These are phyloP conservation scores for Perilla frutescens DNA, from an alignment of 257 asterid species.

Conservation along the genomic window DNA sequence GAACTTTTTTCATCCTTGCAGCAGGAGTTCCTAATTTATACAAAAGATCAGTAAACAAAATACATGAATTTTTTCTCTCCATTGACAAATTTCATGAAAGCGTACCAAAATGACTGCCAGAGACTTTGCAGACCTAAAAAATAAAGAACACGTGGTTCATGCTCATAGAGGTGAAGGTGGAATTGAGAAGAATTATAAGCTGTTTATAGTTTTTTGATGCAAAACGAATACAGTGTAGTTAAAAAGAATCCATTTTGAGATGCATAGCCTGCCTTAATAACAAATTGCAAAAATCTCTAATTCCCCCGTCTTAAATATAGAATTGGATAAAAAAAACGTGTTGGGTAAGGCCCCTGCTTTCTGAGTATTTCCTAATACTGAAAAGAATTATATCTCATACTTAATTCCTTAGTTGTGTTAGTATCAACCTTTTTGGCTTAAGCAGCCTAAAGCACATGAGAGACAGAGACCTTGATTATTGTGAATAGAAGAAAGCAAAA, in stretches of 20 bases:
- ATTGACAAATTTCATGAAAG: neutral
- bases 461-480: neutral
- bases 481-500: neutral
- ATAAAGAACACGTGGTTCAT: conserved; percentile 2
- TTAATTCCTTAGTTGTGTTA: neutral
- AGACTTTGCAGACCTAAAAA: neutral
- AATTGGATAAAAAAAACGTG: neutral
- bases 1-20: conserved; percentile 74
- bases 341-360: neutral
- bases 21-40: conserved; percentile 37
- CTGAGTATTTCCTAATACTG: neutral
- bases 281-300: neutral
- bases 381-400: neutral
- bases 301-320: neutral
- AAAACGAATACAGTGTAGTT: neutral
- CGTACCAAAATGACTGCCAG: neutral
- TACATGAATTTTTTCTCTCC: neutral
- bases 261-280: neutral
- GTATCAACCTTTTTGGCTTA: neutral
- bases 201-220: neutral
- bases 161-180: neutral
- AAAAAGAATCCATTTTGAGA: neutral
- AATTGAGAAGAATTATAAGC: neutral
- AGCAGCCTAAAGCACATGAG: neutral
- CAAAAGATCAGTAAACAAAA: conserved; percentile 1